Base-by-base conservation (phyloP, 2,329 filamentous ascomycete genomes). In the Metarhizium brunneum region DNA sequence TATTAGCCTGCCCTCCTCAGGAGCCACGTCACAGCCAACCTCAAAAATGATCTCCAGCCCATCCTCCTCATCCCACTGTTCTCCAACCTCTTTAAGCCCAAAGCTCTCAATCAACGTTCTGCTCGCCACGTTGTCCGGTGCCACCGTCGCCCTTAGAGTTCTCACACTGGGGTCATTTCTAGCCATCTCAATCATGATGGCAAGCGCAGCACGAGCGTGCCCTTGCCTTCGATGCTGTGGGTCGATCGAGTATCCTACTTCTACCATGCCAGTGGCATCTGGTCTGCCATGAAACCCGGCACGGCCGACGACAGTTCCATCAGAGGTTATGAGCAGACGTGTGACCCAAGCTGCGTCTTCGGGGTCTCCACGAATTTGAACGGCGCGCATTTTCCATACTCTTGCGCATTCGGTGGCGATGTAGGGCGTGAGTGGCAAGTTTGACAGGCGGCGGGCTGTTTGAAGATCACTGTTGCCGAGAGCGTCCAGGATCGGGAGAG, bases 31-130 rank as follows among this genome's bases (percentile, higher is more conserved):
- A 35, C 32, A 35, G 32, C 32, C 43, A 45, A 32, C 20, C 38
- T 52, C 50, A 14, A 52, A 32, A 14, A 52, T 36, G 29, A 52
- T 18, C 29, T 52, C 50, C 50, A 42, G 5, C 6, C 50, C 50
- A 29, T 52, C 50, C 36, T 52, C 50, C 16, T 52, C 50, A 16
- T 52, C 50, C 50, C 50, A 52, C 38, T 52, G 50, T n/a, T 52
- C 20, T 8, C 50, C 50, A 25, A 32, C 36, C 40, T 52, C 50
- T 11, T 25, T 10, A 32, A 52, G 29, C 25, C 50, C 50, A 45
- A 52, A 52, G 25, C 40, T 38, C 20, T 20, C 20, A 25, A 52
- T 36, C 50, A 52, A 45, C 0, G 25, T 32, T 36, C 50, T 52
- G 0, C 36, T 43, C 16, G 50, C 36, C 10, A 42, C 40, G n/a